Conservation (phyloP, 208 protist genomes). For the Wallacemonas rigidus region DNA sequence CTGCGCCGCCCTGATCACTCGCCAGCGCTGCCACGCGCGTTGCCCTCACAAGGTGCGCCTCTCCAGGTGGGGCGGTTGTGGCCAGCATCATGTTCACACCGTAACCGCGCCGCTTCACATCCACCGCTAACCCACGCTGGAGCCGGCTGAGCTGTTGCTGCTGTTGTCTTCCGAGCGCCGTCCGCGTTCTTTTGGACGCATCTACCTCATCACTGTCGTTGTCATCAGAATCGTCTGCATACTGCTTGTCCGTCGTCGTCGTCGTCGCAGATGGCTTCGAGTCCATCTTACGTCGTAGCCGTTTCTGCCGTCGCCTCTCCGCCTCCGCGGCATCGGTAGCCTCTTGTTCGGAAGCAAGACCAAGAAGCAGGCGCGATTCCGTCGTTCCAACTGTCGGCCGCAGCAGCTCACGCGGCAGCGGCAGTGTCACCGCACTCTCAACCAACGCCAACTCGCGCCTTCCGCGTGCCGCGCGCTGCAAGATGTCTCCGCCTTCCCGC, state of each 20-base stretch:
- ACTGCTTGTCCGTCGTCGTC: neutral
- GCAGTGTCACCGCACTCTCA: constrained; percentile 2
- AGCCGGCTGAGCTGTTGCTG: constrained; percentile 3
- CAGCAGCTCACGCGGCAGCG: constrained; percentile 7
- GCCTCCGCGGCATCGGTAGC: neutral
- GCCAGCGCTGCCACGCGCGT: neutral
- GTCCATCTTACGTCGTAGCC: neutral
- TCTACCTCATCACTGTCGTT: constrained; percentile 12
- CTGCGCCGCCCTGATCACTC: constrained; percentile 11
- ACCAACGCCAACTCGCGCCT: constrained; percentile 8
- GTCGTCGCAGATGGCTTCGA: neutral
- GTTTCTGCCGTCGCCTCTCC: constrained; percentile 1
- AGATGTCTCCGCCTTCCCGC: neutral
- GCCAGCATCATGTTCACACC: constrained; percentile 3
- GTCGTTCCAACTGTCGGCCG: neutral
- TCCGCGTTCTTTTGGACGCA: neutral
- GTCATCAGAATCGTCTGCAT: neutral
- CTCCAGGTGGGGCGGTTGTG: constrained; percentile 3
- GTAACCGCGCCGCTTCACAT: constrained; percentile 12
- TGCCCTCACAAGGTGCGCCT: neutral
- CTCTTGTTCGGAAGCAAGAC: neutral
- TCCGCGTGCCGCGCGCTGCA: neutral
- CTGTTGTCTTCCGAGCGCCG: neutral
- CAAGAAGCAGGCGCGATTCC: constrained; percentile 13
- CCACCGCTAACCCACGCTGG: neutral